These are phyloP conservation scores for Globisporangium takayamanum DNA, from an alignment of 352 stramenopile species.

Conservation along the genomic window DNA sequence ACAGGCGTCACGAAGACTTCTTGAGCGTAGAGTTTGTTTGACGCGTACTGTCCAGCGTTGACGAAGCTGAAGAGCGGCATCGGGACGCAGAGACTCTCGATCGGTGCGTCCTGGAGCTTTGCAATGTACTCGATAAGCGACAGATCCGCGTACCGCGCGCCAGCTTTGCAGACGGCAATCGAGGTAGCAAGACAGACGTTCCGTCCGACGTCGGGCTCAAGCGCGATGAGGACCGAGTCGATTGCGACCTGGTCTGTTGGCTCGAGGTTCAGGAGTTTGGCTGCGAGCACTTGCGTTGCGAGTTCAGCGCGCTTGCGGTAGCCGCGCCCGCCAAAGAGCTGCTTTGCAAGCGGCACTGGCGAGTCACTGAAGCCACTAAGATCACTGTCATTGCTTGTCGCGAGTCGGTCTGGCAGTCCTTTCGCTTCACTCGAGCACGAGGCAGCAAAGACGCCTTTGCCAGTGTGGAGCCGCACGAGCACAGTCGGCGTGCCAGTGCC, in stretches of 20 bases:
- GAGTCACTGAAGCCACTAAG: conserved; percentile 10
- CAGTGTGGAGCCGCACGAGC: conserved; percentile 55
- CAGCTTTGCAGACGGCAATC: conserved; percentile 53
- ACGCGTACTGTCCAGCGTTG: conserved; percentile 53
- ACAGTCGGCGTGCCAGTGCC: conserved; percentile 29
- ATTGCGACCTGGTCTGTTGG: conserved; percentile 41
- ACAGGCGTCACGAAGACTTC: conserved; percentile 53
- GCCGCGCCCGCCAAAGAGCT: conserved; percentile 33
- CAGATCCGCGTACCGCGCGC: conserved; percentile 49
- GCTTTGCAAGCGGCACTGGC: conserved; percentile 22
- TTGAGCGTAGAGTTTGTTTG: conserved; percentile 63
- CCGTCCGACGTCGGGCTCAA: conserved; percentile 42
- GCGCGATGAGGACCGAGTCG: conserved; percentile 25
- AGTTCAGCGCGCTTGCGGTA: conserved; percentile 29
- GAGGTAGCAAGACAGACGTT: conserved; percentile 58
- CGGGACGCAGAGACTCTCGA: conserved; percentile 42
- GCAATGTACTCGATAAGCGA: conserved; percentile 53
- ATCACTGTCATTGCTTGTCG: conserved; percentile 10
- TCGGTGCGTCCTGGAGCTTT: conserved; percentile 30
- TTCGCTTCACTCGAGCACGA: conserved; percentile 29
- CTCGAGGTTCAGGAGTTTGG: conserved; percentile 35
- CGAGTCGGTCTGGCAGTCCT: conserved; percentile 32
- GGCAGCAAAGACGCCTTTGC: conserved; percentile 58
- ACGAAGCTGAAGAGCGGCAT: conserved; percentile 74
- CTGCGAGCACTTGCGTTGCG: conserved; percentile 28